Percentiles rank a stretch among this genome's conserved stretches.
phyloP scores from a whole-genome alignment of 2,329 filamentous ascomycete genomes.

The Purpureocillium lavendulum region DNA sequence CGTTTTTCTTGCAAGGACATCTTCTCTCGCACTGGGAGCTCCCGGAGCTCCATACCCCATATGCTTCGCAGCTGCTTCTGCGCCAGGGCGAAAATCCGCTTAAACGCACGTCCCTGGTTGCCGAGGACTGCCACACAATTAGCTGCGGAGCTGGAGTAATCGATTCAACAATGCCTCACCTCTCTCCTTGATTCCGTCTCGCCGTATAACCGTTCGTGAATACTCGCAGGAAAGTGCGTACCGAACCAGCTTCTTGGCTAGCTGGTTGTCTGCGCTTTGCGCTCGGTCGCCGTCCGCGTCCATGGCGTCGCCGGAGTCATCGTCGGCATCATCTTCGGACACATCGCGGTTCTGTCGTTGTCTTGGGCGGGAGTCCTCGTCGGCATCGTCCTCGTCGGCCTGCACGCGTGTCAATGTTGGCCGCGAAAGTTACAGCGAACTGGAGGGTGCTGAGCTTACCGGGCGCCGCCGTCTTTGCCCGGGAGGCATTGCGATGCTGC shows the following conservation, averaged over 20 bases:
- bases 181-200: constrained; percentile 56
- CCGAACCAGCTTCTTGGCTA: constrained; percentile 60
- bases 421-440: background rate
- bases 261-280: constrained; percentile 37
- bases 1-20: constrained; percentile 69
- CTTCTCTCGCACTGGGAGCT: constrained; percentile 75
- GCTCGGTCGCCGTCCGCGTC: constrained; percentile 19
- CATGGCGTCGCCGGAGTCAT: constrained; percentile 30
- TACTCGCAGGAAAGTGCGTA: constrained; percentile 61
- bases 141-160: background rate
- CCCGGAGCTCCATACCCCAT: constrained; percentile 90
- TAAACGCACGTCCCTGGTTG: constrained; percentile 62
- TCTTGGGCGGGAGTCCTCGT: constrained; percentile 21
- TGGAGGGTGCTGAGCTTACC: constrained; percentile 13
- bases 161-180: constrained; percentile 27
- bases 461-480: constrained; percentile 21
- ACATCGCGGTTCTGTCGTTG: constrained; percentile 20
- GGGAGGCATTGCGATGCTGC: constrained; percentile 19
- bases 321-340: constrained; percentile 21
- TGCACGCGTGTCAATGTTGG: constrained; percentile 4
- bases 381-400: constrained; percentile 20
- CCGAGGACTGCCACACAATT: constrained; percentile 55
- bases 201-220: constrained; percentile 48
- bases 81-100: constrained; percentile 65
- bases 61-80: constrained; percentile 61